Percentiles rank a stretch among this genome's conserved stretches.
Evolutionary conservation across 768 basidiomycete genomes (phyloP).

Genomic region (Coprinellus aureogranulatus): DNA sequence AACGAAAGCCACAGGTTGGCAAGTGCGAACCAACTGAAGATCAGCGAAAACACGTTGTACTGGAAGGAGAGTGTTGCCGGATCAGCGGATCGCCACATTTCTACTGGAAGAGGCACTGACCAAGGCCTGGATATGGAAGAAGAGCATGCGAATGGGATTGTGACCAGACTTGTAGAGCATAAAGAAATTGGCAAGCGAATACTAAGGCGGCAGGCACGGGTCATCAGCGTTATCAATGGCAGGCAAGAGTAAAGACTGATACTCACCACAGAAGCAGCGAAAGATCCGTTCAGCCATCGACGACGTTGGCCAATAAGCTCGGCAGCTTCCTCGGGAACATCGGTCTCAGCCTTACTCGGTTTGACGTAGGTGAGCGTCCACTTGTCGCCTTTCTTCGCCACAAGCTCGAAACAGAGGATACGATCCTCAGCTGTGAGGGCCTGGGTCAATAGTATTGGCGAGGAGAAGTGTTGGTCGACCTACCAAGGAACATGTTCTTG

Average conservation of each 20-base stretch:
- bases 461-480: slow-evolving; percentile 90
- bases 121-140: slow-evolving; percentile 90
- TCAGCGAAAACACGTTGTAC: slow-evolving; percentile 78
- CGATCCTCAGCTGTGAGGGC: slow-evolving; percentile 72
- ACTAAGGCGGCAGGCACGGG: slow-evolving; percentile 25
- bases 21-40: slow-evolving; percentile 92
- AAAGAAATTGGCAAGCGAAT: slow-evolving; percentile 92
- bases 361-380: slow-evolving; percentile 93
- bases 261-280: slow-evolving; percentile 63
- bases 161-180: slow-evolving; percentile 83
- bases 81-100: not conserved
- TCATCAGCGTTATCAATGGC: not conserved
- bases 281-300: slow-evolving; percentile 95
- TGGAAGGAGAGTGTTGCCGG: slow-evolving; percentile 47
- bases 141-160: slow-evolving; percentile 89
- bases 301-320: slow-evolving; percentile 95
- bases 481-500: slow-evolving; percentile 66
- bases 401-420: slow-evolving; percentile 95
- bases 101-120: not conserved
- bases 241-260: not conserved
- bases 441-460: slow-evolving; percentile 82
- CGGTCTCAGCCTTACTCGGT: slow-evolving; percentile 92
- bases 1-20: slow-evolving; percentile 94
- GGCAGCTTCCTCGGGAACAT: slow-evolving; percentile 87
- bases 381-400: slow-evolving; percentile 80